Evolutionary conservation across 2,329 filamentous ascomycete species (phyloP).

Genomic region (Furcasterigmium sp.): DNA sequence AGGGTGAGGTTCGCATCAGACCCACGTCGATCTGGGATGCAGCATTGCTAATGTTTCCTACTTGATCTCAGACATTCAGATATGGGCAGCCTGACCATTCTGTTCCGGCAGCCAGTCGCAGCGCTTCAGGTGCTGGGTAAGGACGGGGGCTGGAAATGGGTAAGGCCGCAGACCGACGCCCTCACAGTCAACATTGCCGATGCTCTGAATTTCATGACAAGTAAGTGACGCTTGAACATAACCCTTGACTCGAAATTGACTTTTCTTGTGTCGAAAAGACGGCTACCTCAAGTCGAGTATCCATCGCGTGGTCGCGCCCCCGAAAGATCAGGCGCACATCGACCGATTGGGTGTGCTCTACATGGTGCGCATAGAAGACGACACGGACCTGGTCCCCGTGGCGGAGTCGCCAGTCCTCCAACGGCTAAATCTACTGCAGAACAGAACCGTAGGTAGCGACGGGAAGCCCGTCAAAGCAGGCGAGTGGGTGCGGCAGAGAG

Average conservation of each 20-base stretch:
- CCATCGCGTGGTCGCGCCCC: conserved; percentile 25
- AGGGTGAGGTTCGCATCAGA: too few relatives aligned
- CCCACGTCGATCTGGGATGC: too few relatives aligned
- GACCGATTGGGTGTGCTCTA: conserved; percentile 39
- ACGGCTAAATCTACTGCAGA: conserved; percentile 18
- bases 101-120: conserved; percentile 51
- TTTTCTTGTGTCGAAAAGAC: background rate
- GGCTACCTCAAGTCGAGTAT: conserved; percentile 30
- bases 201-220: conserved; percentile 37
- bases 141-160: conserved; percentile 29
- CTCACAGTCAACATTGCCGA: conserved; percentile 45
- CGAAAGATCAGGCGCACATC: conserved; percentile 27
- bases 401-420: conserved; percentile 22
- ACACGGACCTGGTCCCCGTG: conserved; percentile 20
- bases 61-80: conserved; percentile 39
- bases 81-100: conserved; percentile 44
- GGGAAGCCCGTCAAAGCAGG: conserved; percentile 20
- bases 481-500: conserved; percentile 21
- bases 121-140: conserved; percentile 43
- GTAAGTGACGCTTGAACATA: conserved; percentile 9
- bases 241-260: background rate
- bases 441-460: conserved; percentile 9
- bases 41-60: too few relatives aligned
- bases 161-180: conserved; percentile 21
- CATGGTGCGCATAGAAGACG: conserved; percentile 34